Percentiles rank a stretch among this genome's conserved stretches.
phyloP scores from a whole-genome alignment of 2,329 filamentous ascomycete species.

The Penicillium sclerotigenum region DNA sequence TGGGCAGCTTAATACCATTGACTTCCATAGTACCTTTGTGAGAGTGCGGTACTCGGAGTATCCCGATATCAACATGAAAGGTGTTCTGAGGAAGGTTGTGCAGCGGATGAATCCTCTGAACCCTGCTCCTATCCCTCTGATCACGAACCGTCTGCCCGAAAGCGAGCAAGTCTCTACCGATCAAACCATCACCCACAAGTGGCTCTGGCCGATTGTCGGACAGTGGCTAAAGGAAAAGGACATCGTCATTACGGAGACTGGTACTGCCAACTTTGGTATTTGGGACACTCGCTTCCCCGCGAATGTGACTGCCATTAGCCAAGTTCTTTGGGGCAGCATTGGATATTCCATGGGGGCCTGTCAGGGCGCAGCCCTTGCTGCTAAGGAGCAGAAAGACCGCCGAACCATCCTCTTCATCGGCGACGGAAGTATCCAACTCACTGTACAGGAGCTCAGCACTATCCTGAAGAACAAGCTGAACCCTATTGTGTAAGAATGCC shows the following conservation, averaged over 20 bases:
- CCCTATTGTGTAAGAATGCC: constrained; percentile 65
- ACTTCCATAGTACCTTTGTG: constrained; percentile 74
- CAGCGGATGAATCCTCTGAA: constrained; percentile 57
- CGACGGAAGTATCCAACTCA: constrained; percentile 82
- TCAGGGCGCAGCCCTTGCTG: constrained; percentile 70
- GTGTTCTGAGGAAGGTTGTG: constrained; percentile 70
- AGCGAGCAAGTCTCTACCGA: constrained; percentile 31
- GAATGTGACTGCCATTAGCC: constrained; percentile 74
- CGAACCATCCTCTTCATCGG: constrained; percentile 84
- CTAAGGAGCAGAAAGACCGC: constrained; percentile 61
- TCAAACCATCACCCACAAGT: constrained; percentile 49
- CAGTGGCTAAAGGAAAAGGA: constrained; percentile 70
- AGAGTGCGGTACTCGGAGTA: constrained; percentile 77
- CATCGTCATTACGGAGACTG: constrained; percentile 81
- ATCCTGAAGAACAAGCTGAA: constrained; percentile 74
- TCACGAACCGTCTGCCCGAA: constrained; percentile 53
- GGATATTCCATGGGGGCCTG: constrained; percentile 62
- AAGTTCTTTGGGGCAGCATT: constrained; percentile 70
- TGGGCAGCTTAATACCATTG: constrained; percentile 74
- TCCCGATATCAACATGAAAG: constrained; percentile 73
- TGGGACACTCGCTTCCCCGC: constrained; percentile 78
- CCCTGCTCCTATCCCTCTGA: constrained; percentile 51
- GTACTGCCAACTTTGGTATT: constrained; percentile 83
- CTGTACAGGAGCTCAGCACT: constrained; percentile 77
- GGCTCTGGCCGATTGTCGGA: constrained; percentile 72